Base-by-base conservation (phyloP, 257 asterid genomes). In the Solanum bulbocastanum region DNA sequence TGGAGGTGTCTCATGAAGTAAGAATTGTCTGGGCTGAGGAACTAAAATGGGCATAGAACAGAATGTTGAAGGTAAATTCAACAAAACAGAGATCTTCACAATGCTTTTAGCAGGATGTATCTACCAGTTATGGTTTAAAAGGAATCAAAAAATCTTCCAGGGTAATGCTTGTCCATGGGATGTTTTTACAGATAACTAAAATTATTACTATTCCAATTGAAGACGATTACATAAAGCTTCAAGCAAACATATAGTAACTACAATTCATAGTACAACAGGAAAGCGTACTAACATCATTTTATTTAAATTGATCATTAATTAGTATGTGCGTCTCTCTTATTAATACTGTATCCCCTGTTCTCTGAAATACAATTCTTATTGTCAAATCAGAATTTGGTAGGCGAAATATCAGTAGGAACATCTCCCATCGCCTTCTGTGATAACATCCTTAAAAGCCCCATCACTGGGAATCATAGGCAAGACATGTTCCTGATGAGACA, bases 381-480 rank as follows among this genome's bases (percentile, higher is more conserved):
- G 18, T 37, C 5, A 74, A 74, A 37, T 74, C 2, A 1, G 2
- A 75, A 39, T 76, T 12, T 79, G 5, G 40, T 6, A 15, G 14
- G 85, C 3, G 10, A 27, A 44, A 32, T 8, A 71, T 93, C 90
- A 91, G 76, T 93, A 89, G 20, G 88, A 89, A n/a, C 22, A 91
- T 86, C 98, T 92, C 69, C 96, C 96, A 78, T 95, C 98, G 9
- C 98, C 98, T 60, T 96, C 98, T 0, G 94, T 96, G 84, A 96
- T 96, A 87, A 94, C 93, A 68, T 94, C 98, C 84, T 96, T 92
- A 86, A 96, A 96, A 14, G 94, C 92, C 10, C 98, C 96, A 3
- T 95, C 96, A 44, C 98, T 93, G 1, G 98, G 98, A 79, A 96
- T 96, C 98, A 94, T 96, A 23, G 98, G 98, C 91, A 96, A 85